Conservation (phyloP, 352 stramenopile genomes). For the Ochromonadaceae sp. region DNA sequence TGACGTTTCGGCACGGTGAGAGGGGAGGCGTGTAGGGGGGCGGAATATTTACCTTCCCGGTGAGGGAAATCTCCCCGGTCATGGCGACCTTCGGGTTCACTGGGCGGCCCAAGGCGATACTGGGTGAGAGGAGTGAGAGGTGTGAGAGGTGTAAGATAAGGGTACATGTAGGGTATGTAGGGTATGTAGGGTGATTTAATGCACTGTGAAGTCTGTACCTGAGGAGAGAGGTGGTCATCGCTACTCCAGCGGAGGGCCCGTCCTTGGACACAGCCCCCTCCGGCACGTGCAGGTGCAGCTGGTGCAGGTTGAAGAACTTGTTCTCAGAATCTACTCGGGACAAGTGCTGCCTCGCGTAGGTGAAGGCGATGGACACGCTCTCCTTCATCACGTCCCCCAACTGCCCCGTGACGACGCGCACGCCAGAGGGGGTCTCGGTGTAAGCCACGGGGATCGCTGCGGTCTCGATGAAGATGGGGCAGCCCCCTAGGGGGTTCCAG, state of each 20-base stretch:
- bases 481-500: conserved; percentile 94
- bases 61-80: conserved; percentile 88
- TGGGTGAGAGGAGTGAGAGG: no score
- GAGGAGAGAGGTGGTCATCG: conserved; percentile 92
- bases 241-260: conserved; percentile 88
- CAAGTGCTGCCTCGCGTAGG: conserved; percentile 45
- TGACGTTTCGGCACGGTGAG: no score
- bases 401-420: conserved; percentile 73
- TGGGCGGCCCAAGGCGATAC: conserved; percentile 75
- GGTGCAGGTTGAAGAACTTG: conserved; percentile 79
- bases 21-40: no score
- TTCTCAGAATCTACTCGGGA: conserved; percentile 42
- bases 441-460: conserved; percentile 24
- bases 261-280: conserved; percentile 97
- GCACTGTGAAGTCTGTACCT: no score
- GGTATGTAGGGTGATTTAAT: neutral
- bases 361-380: conserved; percentile 89
- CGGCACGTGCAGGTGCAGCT: conserved; percentile 95
- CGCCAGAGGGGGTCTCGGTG: conserved; percentile 37
- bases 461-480: conserved; percentile 94
- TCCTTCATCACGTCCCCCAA: conserved; percentile 97
- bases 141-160: no score
- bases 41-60: conserved; percentile 78
- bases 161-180: neutral
- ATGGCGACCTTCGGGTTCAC: conserved; percentile 89